Evolutionary conservation across 176 grass and related monocot genomes (phyloP).

Genomic region (Dendrocalamus sinicus): DNA sequence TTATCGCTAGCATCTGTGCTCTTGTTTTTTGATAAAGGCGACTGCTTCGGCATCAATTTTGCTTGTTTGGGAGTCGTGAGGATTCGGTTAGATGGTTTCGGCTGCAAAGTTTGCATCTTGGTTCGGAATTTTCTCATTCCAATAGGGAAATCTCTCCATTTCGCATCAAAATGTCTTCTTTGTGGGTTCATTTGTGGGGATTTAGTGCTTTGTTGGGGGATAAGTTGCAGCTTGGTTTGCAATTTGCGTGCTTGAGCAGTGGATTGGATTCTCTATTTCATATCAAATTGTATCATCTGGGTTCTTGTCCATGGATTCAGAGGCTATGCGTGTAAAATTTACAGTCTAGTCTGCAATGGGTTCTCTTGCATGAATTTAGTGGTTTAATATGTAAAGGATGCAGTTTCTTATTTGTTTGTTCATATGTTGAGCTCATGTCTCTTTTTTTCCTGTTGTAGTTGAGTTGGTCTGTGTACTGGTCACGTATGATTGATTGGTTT

Average conservation of each 20-base stretch:
- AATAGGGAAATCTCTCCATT: not conserved
- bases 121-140: constrained; percentile 9
- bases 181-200: not conserved
- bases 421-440: not conserved
- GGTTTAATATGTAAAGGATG: not conserved
- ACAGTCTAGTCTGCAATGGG: not conserved
- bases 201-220: not conserved
- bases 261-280: constrained; percentile 2
- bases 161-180: constrained; percentile 18
- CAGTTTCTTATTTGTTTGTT: not conserved
- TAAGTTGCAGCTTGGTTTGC: constrained; percentile 13
- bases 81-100: not conserved
- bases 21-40: constrained; percentile 36
- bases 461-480: constrained; percentile 19
- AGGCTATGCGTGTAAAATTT: not conserved
- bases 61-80: not conserved
- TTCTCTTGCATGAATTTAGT: constrained; percentile 7
- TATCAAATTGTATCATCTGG: not conserved
- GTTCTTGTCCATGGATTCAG: not conserved
- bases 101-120: constrained; percentile 42
- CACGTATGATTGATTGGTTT: constrained; percentile 12
- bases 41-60: constrained; percentile 23
- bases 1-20: constrained; percentile 30
- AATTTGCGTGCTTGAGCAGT: not conserved
- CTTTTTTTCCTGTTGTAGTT: constrained; percentile 4